Evolutionary conservation across 495 filamentous ascomycete genomes (phyloP).

Genomic region (Chaetomium fimeti): DNA sequence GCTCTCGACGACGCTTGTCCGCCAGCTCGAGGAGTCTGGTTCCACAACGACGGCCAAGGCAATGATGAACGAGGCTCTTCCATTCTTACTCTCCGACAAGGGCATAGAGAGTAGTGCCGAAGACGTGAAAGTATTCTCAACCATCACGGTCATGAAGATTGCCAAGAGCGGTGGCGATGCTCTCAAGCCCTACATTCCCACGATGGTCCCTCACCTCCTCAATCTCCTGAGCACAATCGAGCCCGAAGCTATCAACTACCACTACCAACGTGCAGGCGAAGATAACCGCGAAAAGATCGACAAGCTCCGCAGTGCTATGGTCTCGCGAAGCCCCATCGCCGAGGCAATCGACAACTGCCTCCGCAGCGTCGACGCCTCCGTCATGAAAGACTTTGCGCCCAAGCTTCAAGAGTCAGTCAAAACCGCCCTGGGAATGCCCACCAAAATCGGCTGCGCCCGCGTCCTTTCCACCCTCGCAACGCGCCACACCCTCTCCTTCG

Average conservation of each 20-base stretch:
- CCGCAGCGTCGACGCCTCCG: constrained; percentile 73
- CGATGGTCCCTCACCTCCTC: constrained; percentile 76
- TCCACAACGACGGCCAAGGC: constrained; percentile 66
- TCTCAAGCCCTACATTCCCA: constrained; percentile 75
- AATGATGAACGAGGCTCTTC: constrained; percentile 80
- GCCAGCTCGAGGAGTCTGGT: constrained; percentile 77
- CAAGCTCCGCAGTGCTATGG: constrained; percentile 71
- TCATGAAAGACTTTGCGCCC: constrained; percentile 70
- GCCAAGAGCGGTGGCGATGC: constrained; percentile 77
- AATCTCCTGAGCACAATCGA: constrained; percentile 82
- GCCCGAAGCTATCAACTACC: constrained; percentile 81
- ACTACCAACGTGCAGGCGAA: constrained; percentile 83
- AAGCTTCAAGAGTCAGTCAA: constrained; percentile 75
- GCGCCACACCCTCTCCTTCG: constrained; percentile 68
- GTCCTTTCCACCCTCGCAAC: constrained; percentile 86
- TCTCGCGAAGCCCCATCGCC: constrained; percentile 84
- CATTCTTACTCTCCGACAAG: constrained; percentile 84
- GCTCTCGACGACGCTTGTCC: constrained; percentile 76
- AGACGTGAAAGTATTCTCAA: constrained; percentile 74
- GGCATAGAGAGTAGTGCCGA: constrained; percentile 83
- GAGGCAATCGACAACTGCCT: constrained; percentile 90
- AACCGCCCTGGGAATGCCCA: constrained; percentile 82
- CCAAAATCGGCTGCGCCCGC: constrained; percentile 84
- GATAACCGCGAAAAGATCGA: constrained; percentile 86
- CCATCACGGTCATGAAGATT: constrained; percentile 77